phyloP scores from a whole-genome alignment of 2,329 filamentous ascomycete genomes.

The Nothophoma quercina region DNA sequence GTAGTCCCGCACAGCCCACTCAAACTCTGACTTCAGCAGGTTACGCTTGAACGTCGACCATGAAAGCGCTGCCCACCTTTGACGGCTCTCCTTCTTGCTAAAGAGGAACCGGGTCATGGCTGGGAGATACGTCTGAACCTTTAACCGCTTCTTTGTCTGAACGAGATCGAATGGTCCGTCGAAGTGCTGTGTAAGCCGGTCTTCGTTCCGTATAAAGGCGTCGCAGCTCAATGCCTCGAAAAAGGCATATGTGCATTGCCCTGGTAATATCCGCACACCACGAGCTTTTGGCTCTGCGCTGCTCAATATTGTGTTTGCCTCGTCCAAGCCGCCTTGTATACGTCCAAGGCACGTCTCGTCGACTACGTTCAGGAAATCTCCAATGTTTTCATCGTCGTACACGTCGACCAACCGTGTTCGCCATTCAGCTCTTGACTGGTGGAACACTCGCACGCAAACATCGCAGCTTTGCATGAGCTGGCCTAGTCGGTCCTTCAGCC shows the following conservation, averaged over 20 bases:
- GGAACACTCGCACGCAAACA: constrained; percentile 59
- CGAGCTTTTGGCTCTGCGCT: constrained; percentile 60
- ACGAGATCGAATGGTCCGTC: constrained; percentile 84
- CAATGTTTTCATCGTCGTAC: constrained; percentile 56
- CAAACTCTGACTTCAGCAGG: constrained; percentile 77
- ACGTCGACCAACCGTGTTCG: constrained; percentile 51
- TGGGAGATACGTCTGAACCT: constrained; percentile 77
- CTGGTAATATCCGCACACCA: constrained; percentile 59
- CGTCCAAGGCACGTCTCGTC: constrained; percentile 56
- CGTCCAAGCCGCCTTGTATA: constrained; percentile 54
- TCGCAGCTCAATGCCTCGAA: constrained; percentile 90
- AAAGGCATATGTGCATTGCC: constrained; percentile 75
- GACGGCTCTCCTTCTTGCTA: constrained; percentile 69
- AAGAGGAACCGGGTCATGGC: constrained; percentile 88
- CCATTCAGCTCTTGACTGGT: constrained; percentile 54
- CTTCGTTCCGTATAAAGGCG: constrained; percentile 70
- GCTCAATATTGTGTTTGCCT: constrained; percentile 50
- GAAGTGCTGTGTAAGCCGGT: constrained; percentile 67
- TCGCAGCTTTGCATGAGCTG: constrained; percentile 57
- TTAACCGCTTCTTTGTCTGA: constrained; percentile 79
- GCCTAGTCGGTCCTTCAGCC: constrained; percentile 51
- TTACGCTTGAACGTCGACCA: constrained; percentile 72
- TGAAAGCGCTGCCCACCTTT: constrained; percentile 71
- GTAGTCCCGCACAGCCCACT: constrained; percentile 82
- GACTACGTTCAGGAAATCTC: constrained; percentile 53